phyloP scores from a whole-genome alignment of 441 rosid species.

The Hura crepitans region DNA sequence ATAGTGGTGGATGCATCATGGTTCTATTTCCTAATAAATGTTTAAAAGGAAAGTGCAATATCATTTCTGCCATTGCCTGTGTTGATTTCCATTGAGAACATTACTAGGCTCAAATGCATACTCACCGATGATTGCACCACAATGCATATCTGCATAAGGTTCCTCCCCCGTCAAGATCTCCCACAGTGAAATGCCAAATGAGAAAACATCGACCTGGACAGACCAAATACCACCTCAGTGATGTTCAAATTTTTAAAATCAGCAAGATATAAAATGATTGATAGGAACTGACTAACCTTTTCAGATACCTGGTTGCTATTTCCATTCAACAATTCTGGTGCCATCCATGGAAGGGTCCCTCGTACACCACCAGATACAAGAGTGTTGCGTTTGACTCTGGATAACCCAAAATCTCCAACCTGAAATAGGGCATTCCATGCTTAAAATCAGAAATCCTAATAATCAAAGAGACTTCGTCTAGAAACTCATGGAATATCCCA shows the following conservation, averaged over 20 bases:
- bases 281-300: constrained; percentile 43
- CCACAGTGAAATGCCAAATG: constrained; percentile 88
- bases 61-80: neutral
- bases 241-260: constrained; percentile 7
- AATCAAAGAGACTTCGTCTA: neutral
- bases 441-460: constrained; percentile 4
- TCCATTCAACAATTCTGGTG: constrained; percentile 90
- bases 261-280: constrained; percentile 4
- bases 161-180: constrained; percentile 85
- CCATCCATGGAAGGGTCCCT: constrained; percentile 99
- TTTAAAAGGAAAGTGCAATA: constrained; percentile 1
- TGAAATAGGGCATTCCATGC: constrained; percentile 13
- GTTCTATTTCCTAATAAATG: neutral
- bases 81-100: neutral
- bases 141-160: constrained; percentile 87
- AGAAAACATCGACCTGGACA: constrained; percentile 55
- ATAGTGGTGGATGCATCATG: neutral
- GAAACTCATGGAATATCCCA: constrained; percentile 3
- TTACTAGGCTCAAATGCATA: constrained; percentile 27
- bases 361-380: constrained; percentile 98
- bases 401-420: constrained; percentile 95
- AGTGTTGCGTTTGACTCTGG: constrained; percentile 84
- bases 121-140: constrained; percentile 69
- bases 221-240: constrained; percentile 14
- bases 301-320: constrained; percentile 88